These are phyloP conservation scores for Pseudogymnoascus destructans DNA, from an alignment of 2,329 filamentous ascomycete genomes.

Conservation along the genomic window DNA sequence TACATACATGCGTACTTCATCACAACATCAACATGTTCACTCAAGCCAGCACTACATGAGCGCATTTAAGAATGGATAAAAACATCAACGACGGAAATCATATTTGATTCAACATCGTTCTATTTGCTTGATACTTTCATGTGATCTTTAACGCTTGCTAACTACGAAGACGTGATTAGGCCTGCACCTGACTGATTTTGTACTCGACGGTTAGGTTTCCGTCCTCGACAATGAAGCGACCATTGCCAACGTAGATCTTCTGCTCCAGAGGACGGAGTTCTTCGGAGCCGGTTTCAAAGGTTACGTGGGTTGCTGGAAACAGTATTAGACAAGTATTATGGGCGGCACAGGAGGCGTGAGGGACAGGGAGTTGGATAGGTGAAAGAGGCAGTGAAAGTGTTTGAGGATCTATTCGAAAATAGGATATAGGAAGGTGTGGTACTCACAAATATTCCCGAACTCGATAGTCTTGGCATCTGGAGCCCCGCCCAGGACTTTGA, in stretches of 20 bases:
- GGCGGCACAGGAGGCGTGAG: neutral
- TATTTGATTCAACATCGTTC: slow-evolving; percentile 2
- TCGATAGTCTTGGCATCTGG: slow-evolving; percentile 29
- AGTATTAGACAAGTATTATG: neutral
- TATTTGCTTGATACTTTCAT: neutral
- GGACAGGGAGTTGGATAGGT: neutral
- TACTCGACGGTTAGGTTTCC: slow-evolving; percentile 30
- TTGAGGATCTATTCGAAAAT: neutral
- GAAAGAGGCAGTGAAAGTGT: neutral
- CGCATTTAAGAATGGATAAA: slow-evolving; percentile 8
- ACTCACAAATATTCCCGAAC: slow-evolving; percentile 31
- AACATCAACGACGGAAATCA: slow-evolving; percentile 7
- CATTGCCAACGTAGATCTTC: slow-evolving; percentile 31
- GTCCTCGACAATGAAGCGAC: slow-evolving; percentile 29
- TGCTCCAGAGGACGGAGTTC: slow-evolving; percentile 27
- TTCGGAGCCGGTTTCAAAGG: slow-evolving; percentile 29
- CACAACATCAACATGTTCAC: slow-evolving; percentile 3
- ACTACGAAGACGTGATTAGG: neutral
- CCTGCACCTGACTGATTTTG: slow-evolving; percentile 29
- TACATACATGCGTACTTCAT: slow-evolving; percentile 8
- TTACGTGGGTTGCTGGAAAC: slow-evolving; percentile 27
- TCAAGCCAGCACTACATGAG: slow-evolving; percentile 5
- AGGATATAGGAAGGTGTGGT: neutral
- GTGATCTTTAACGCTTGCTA: neutral
- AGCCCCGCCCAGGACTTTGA: slow-evolving; percentile 26